Base-by-base conservation (phyloP, 495 filamentous ascomycete genomes). In the Apiosordaria backusii region DNA sequence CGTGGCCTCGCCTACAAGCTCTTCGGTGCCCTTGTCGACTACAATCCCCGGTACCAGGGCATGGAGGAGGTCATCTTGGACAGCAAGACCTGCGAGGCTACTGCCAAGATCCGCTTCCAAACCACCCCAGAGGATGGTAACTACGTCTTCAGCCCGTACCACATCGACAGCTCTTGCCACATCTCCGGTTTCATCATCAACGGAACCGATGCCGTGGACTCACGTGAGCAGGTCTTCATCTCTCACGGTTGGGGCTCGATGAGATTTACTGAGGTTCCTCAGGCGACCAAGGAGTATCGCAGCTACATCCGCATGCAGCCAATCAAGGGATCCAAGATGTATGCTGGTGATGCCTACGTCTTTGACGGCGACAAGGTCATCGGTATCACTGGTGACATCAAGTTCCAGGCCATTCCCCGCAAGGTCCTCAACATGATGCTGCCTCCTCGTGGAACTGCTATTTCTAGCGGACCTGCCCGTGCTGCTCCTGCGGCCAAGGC, bases 101-200 rank as follows among this genome's bases (percentile, higher is more conserved):
- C 88, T 29, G 86, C 88, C 50, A 77, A 82, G 50, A 85, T 96
- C 55, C 81, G 81, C 57, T 92, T 94, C 75, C 84, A 89, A 62
- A 82, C 80, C 4, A 78, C 76, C 0, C 77, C 84, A 18, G 78
- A 84, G 15, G 83, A 85, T 62, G 90, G 87, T 57, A 86, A 82
- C 63, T 92, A 86, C 77, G 79, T 83, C 64, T 86, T 86, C 63
- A 85, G 85, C 61, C 90, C 90, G 1, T 89, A 88, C 75, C 91
- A 87, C 83, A 90, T 92, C 57, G 90, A 92, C 73, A 89, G 86
- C 55, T 67, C 85, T 59, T 85, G 83, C 68, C 86, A 89, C 69
- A 81, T 90, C 29, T 88, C 89, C 10, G 91, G 91, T 19, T 93
- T 95, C 76, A 88, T 89, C 67, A 87, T 92, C 78, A 93, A 93